phyloP scores from a whole-genome alignment of 2,329 filamentous ascomycete species.

The Pseudonectria foliicola region DNA sequence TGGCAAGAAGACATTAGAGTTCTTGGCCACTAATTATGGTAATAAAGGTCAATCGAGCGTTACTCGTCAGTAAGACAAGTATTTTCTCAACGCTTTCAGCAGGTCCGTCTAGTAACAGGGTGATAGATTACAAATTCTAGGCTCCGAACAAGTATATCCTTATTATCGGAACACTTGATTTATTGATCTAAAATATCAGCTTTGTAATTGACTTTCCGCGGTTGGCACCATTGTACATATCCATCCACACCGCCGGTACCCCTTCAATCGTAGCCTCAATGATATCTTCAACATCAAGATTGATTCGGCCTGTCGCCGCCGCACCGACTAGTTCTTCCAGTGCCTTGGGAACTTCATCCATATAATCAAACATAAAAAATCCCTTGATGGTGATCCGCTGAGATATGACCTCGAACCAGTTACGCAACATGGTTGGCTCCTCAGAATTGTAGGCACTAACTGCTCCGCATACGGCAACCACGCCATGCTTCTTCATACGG shows the following conservation, averaged over 20 bases:
- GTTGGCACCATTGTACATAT: conserved; percentile 19
- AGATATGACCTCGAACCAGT: conserved; percentile 24
- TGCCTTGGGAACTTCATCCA: conserved; percentile 21
- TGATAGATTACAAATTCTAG: too few species aligned
- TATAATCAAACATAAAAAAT: conserved; percentile 24
- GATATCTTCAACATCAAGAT: conserved; percentile 18
- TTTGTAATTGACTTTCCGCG: conserved; percentile 24
- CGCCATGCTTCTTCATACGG: conserved; percentile 20
- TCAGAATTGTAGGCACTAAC: conserved; percentile 22
- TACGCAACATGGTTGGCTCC: conserved; percentile 20
- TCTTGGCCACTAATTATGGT: too few species aligned
- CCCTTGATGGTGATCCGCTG: conserved; percentile 19
- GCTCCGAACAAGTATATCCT: too few species aligned
- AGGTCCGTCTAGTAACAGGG: too few species aligned
- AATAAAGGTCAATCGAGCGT: too few species aligned
- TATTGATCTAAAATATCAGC: conserved; percentile 12
- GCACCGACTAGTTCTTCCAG: conserved; percentile 21
- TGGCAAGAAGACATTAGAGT: too few species aligned
- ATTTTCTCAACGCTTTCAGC: too few species aligned
- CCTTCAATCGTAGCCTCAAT: conserved; percentile 21
- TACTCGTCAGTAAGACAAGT: too few species aligned
- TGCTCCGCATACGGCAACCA: conserved; percentile 21
- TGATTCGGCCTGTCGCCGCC: conserved; percentile 19
- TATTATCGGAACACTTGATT: too few species aligned
- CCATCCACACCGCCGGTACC: conserved; percentile 21